A percentile compares a stretch with the other conserved stretches of the same genome.
phyloP scores from a whole-genome alignment of 2,329 filamentous ascomycete species.

The Cytospora piceicola region DNA sequence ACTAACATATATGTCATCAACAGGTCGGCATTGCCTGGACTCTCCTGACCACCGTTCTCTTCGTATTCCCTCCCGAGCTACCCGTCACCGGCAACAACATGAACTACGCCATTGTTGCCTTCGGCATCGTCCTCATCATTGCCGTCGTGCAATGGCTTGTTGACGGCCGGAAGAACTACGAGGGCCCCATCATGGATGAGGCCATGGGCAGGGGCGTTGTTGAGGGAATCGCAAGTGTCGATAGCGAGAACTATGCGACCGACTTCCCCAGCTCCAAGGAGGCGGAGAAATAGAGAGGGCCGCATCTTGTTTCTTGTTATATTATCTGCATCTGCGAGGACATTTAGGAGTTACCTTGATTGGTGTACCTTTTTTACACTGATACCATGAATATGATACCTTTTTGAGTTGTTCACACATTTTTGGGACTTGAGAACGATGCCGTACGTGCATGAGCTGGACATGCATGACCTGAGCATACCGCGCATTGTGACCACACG shows the following conservation, averaged over 20 bases:
- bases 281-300: slow-evolving; percentile 10
- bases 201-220: slow-evolving; percentile 32
- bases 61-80: slow-evolving; percentile 71
- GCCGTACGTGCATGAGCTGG: not conserved
- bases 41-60: slow-evolving; percentile 72
- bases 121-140: slow-evolving; percentile 52
- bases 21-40: slow-evolving; percentile 65
- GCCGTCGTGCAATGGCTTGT: slow-evolving; percentile 49
- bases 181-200: slow-evolving; percentile 42
- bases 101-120: slow-evolving; percentile 60
- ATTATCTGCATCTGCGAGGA: not conserved
- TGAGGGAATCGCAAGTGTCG: slow-evolving; percentile 30
- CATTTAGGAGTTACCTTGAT: not conserved
- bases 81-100: slow-evolving; percentile 70
- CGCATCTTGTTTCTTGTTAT: not conserved
- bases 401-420: not conserved
- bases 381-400: not conserved
- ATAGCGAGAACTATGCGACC: slow-evolving; percentile 16
- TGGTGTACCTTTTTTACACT: not conserved
- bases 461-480: not conserved
- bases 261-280: slow-evolving; percentile 19
- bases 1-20: slow-evolving; percentile 36
- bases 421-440: not conserved
- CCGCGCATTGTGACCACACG: not conserved
- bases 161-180: slow-evolving; percentile 54